phyloP scores from a whole-genome alignment of 805 yeast species.

The Ascoidea tarda region DNA sequence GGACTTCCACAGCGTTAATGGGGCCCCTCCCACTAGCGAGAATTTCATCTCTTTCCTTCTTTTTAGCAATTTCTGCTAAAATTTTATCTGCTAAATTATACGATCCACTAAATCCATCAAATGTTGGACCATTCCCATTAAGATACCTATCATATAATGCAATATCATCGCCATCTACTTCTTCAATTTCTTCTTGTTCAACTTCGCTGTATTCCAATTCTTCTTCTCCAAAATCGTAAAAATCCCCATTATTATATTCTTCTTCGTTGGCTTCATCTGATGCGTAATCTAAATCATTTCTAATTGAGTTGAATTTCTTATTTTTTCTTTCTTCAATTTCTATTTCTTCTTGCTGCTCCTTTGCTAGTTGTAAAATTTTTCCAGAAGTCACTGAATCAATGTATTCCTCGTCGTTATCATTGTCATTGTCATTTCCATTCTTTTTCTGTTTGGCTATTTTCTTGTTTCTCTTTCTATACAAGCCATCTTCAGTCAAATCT shows the following conservation, averaged over 20 bases:
- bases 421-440: conserved; percentile 21
- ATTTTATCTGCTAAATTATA: conserved; percentile 84
- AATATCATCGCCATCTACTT: conserved; percentile 70
- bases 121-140: conserved; percentile 21
- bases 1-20: conserved; percentile 68
- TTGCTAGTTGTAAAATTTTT: conserved; percentile 79
- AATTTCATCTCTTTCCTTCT: conserved; percentile 11
- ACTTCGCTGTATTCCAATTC: conserved; percentile 18
- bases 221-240: conserved; percentile 39
- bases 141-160: conserved; percentile 72
- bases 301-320: conserved; percentile 25
- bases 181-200: conserved; percentile 36
- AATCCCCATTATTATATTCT: conserved; percentile 21
- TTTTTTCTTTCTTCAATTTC: conserved; percentile 45
- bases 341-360: conserved; percentile 84
- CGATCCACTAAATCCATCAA: conserved; percentile 25
- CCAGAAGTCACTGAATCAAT: conserved; percentile 76
- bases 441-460: conserved; percentile 17
- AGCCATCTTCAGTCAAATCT: conserved; percentile 68
- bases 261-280: conserved; percentile 22
- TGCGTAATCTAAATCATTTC: conserved; percentile 36
- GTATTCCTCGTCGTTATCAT: conserved; percentile 37
- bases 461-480: conserved; percentile 31
- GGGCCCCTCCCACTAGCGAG: conserved; percentile 19
- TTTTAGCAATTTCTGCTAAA: conserved; percentile 46